These are phyloP conservation scores for Citrus reticulata DNA, from an alignment of 345 rosid species.

Conservation along the genomic window DNA sequence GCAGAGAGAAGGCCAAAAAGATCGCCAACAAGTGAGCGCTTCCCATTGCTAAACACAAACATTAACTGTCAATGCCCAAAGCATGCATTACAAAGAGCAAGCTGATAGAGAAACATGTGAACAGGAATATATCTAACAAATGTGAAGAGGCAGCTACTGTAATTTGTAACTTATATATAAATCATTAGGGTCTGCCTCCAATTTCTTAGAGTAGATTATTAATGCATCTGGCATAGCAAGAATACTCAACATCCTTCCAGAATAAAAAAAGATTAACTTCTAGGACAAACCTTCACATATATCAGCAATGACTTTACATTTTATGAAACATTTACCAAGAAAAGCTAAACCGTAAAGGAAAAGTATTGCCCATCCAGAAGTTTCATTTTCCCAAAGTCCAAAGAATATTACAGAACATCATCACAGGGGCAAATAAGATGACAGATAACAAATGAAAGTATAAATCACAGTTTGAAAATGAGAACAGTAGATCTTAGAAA, in stretches of 20 bases:
- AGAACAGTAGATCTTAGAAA: not conserved
- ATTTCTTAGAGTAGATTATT: not conserved
- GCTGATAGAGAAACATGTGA: not conserved
- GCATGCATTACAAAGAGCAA: constrained; percentile 21
- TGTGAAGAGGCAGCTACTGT: constrained; percentile 10
- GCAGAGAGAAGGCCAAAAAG: constrained; percentile 98
- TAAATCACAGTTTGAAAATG: not conserved
- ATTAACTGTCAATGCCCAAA: constrained; percentile 44
- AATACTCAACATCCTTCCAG: not conserved
- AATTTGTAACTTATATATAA: constrained; percentile 5
- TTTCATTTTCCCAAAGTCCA: constrained; percentile 3
- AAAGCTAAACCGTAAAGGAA: not conserved
- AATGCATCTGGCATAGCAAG: not conserved
- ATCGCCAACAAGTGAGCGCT: constrained; percentile 89
- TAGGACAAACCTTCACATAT: not conserved
- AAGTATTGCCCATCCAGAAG: not conserved
- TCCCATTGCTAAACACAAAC: constrained; percentile 71
- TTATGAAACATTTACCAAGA: not conserved
- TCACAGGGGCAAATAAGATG: not conserved
- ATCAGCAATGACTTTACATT: not conserved
- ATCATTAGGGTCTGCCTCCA: not conserved
- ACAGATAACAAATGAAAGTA: not conserved
- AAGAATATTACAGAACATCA: not conserved
- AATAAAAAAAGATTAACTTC: not conserved
- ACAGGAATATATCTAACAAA: constrained; percentile 20